Base-by-base conservation (phyloP, 768 basidiomycete genomes). In the Ramaria sp. region DNA sequence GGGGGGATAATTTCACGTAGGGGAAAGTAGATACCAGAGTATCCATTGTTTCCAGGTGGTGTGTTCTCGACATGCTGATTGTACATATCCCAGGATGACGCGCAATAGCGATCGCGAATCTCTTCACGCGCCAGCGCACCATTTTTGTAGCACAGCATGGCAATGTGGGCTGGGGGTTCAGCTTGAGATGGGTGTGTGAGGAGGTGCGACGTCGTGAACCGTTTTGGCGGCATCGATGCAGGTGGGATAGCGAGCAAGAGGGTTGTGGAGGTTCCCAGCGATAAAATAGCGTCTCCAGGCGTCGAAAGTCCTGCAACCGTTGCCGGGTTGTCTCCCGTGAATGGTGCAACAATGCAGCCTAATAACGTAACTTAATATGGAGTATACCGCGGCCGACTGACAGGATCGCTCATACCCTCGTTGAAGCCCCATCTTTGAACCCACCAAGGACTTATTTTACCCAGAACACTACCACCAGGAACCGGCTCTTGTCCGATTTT, bases 91-190 rank as follows among this genome's bases (percentile, higher is more conserved):
- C 91, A 94, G 59, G 80, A 70, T 6, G 73, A 67, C 46, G 73
- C 68, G 48, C 81, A 81, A 64, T 84, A 81, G 47, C 69, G 72
- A 64, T 92, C 79, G 10, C 86, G 81, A 17, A 93, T 76, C 60
- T 84, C 78, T 65, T 91, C 86, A 45, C 91, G 80, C 1, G 88
- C 84, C 9, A 92, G 77, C 0, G 88, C 86, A 20, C 89, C 89
- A 62, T 92, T 88, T 69, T 91, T 93, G 73, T 91, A 91, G 68
- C 90, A 92, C 10, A 94, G 78, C 91, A 95, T 95, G 33, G 83
- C 86, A 65, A 93, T 91, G 64, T 87, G 83, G 1, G 78, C 81
- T 38, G 76, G 72, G 3, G 70, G 65, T 19, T 62, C 64, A n/a
- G 75, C 72, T 39, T 51, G 56, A 0, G 82, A 84, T 2, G 86